Base-by-base conservation (phyloP, 257 asterid species). In the Rehmannia glutinosa region DNA sequence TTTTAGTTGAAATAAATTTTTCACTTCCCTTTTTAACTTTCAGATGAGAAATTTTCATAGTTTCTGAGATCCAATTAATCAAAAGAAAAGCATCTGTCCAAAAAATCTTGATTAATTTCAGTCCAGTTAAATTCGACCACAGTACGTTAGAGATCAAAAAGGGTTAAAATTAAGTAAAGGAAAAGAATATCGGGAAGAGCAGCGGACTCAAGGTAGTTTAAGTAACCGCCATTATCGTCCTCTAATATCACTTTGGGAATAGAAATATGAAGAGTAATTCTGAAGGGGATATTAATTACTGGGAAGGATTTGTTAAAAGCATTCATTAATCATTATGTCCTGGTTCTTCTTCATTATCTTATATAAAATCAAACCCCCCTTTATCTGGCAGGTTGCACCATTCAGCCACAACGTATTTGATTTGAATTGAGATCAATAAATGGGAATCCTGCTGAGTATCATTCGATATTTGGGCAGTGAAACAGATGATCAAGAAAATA, bases 401-500 rank as follows among this genome's bases (percentile, higher is more conserved):
- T 15, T 20, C 64, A 36, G 3, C 6, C 30, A 5, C 2, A 10
- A 23, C 7, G 17, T 13, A n/a, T n/a, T n/a, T 28, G 12, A 19
- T 65, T 50, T 65, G 50, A 50, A 38, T 41, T 12, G 33, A 66
- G 53, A 54, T 24, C 43, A 27, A 60, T 23, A 23, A 50, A 69
- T 70, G 75, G 75, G 69, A 24, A 49, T 60, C 25, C 16, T 49
- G 41, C 43, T 2, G 16, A 60, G 63, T 41, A 28, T 49, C 23
- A 17, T 49, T 55, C 8, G 54, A 38, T 23, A 6, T 39, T 11
- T 33, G 13, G 7, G 32, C 33, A 58, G 65, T 11, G 9, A 20
- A 21, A 39, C 30, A 12, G 68, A 69, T 23, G 70, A 70, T 1
- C 62, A 69, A 15, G 39, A 55, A 4, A n/a, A 15, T 8, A 53